Conservation (phyloP, 2,329 filamentous ascomycete species). For the Graphiopsis chlorocephala region DNA sequence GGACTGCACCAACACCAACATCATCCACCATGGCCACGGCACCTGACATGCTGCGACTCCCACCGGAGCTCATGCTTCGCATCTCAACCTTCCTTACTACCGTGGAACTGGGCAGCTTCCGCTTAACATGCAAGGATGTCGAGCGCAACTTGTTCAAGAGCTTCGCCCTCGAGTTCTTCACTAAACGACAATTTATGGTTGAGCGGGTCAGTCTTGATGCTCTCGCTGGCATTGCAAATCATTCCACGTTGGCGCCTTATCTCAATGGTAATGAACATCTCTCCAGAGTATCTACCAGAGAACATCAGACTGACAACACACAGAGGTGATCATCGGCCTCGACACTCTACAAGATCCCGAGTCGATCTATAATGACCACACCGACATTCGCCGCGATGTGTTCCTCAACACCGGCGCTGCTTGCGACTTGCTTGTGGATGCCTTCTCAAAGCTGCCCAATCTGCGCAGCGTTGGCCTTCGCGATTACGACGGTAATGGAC, state of each 20-base stretch:
- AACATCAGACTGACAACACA: background rate
- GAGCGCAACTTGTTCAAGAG: slow-evolving; percentile 54
- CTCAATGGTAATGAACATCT: slow-evolving; percentile 44
- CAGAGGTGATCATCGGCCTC: slow-evolving; percentile 8
- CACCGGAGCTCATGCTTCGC: slow-evolving; percentile 58
- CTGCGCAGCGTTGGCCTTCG: slow-evolving; percentile 58
- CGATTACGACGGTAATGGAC: slow-evolving; percentile 53
- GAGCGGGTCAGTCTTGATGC: slow-evolving; percentile 55
- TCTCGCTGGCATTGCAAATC: slow-evolving; percentile 44
- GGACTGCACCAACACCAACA: background rate
- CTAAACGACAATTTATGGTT: slow-evolving; percentile 64
- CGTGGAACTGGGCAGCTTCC: slow-evolving; percentile 53
- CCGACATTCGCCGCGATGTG: slow-evolving; percentile 22
- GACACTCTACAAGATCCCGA: background rate
- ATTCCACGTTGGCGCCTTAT: slow-evolving; percentile 37
- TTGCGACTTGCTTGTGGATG: slow-evolving; percentile 54
- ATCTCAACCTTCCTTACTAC: slow-evolving; percentile 56
- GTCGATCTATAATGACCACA: slow-evolving; percentile 1
- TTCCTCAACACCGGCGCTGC: slow-evolving; percentile 47
- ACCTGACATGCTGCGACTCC: slow-evolving; percentile 38
- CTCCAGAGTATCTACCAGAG: slow-evolving; percentile 13
- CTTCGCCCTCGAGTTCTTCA: slow-evolving; percentile 64
- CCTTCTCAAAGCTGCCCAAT: slow-evolving; percentile 54
- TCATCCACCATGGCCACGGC: slow-evolving; percentile 4
- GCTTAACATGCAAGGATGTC: slow-evolving; percentile 54